Evolutionary conservation across 2,329 filamentous ascomycete species (phyloP).

Genomic region (Madurella mycetomatis): DNA sequence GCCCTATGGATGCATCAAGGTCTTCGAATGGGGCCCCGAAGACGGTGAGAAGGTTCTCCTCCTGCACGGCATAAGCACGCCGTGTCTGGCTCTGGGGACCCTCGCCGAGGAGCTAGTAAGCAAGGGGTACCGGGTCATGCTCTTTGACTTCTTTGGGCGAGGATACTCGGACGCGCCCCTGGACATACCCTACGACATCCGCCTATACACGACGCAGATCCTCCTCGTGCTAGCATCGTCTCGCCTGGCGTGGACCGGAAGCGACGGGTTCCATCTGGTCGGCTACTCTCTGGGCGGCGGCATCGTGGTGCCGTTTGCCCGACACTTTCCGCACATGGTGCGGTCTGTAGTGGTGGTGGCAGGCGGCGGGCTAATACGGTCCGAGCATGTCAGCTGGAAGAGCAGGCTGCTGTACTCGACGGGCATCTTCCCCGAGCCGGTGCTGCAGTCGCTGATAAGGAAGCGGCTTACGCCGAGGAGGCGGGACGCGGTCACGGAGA

Average conservation of each 20-base stretch:
- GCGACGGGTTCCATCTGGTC: slow-evolving; percentile 61
- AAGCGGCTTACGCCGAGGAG: slow-evolving; percentile 44
- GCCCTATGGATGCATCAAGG: slow-evolving; percentile 65
- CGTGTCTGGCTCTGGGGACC: slow-evolving; percentile 63
- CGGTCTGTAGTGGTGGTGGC: slow-evolving; percentile 62
- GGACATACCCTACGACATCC: slow-evolving; percentile 55
- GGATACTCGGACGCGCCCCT: slow-evolving; percentile 70
- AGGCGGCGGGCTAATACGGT: slow-evolving; percentile 64
- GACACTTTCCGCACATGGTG: slow-evolving; percentile 62
- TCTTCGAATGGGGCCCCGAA: slow-evolving; percentile 77
- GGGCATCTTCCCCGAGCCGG: slow-evolving; percentile 54
- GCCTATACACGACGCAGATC: slow-evolving; percentile 63
- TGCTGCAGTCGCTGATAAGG: slow-evolving; percentile 52
- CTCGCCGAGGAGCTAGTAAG: slow-evolving; percentile 62
- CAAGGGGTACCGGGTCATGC: slow-evolving; percentile 65
- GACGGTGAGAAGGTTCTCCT: slow-evolving; percentile 68
- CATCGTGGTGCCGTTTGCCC: slow-evolving; percentile 64
- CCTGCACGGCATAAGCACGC: slow-evolving; percentile 78
- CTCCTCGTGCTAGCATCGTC: slow-evolving; percentile 63
- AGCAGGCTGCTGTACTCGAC: slow-evolving; percentile 60
- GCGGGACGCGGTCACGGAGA: slow-evolving; percentile 31
- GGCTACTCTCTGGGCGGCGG: slow-evolving; percentile 81
- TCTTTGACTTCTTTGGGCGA: slow-evolving; percentile 74
- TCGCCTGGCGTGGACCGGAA: slow-evolving; percentile 49
- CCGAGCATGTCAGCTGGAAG: slow-evolving; percentile 54